Conservation (phyloP, 2,329 filamentous ascomycete genomes). For the Aspergillus sp. region DNA sequence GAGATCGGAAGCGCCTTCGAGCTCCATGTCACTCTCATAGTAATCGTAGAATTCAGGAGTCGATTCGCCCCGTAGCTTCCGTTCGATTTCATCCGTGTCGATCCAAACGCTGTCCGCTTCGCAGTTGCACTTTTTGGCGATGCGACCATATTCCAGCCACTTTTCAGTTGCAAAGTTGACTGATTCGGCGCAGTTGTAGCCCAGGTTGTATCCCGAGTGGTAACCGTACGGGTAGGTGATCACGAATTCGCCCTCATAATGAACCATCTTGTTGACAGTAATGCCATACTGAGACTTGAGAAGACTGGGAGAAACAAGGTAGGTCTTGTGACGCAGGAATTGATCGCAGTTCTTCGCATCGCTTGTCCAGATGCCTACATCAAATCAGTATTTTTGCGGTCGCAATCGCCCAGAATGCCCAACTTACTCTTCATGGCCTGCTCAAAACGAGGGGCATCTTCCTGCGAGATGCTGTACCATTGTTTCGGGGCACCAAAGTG, state of each 20-base stretch:
- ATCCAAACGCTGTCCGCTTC: conserved; percentile 98
- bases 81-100: conserved; percentile 91
- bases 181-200: conserved; percentile 97
- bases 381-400: conserved; percentile 7
- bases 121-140: conserved; percentile 95
- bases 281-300: conserved; percentile 87
- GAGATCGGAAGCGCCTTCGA: conserved; percentile 63
- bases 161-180: conserved; percentile 96
- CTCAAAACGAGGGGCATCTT: conserved; percentile 88
- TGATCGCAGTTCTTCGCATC: conserved; percentile 95
- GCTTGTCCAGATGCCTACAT: conserved; percentile 70
- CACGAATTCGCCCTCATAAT: conserved; percentile 95
- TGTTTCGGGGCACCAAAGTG: conserved; percentile 98
- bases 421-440: conserved; percentile 75
- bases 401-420: not conserved
- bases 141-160: conserved; percentile 91
- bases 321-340: conserved; percentile 95
- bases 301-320: conserved; percentile 86
- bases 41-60: conserved; percentile 49
- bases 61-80: conserved; percentile 80
- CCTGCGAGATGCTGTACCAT: conserved; percentile 98
- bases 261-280: conserved; percentile 91
- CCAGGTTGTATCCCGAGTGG: conserved; percentile 94
- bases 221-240: conserved; percentile 99
- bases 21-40: conserved; percentile 60